Evolutionary conservation across 768 basidiomycete genomes (phyloP).

Genomic region (Suillus brevipes): DNA sequence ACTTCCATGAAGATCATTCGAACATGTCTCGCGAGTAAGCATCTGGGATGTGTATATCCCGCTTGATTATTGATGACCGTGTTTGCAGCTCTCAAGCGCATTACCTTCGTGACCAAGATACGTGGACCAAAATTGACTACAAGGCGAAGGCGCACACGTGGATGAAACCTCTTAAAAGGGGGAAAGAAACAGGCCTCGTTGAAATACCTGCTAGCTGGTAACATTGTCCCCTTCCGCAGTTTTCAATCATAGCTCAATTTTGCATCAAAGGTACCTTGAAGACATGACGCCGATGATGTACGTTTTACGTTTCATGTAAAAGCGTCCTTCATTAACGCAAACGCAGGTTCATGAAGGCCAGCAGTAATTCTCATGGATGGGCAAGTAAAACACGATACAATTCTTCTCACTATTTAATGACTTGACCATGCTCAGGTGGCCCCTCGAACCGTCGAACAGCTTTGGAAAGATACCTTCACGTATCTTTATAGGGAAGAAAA

Average conservation of each 20-base stretch:
- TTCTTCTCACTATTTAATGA: background rate
- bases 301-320: constrained; percentile 10
- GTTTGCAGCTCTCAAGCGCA: constrained; percentile 52
- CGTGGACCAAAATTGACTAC: constrained; percentile 72
- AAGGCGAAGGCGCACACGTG: constrained; percentile 51
- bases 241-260: background rate
- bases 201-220: constrained; percentile 71
- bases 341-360: constrained; percentile 62
- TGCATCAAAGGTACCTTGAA: constrained; percentile 51
- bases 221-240: background rate
- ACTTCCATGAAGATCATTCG: constrained; percentile 44
- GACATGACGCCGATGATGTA: constrained; percentile 73
- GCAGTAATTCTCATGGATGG: constrained; percentile 68
- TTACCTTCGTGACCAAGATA: constrained; percentile 63
- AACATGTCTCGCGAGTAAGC: constrained; percentile 50
- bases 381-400: constrained; percentile 28
- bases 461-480: constrained; percentile 73
- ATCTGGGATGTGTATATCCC: background rate
- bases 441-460: constrained; percentile 56
- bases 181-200: constrained; percentile 59
- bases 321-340: constrained; percentile 7
- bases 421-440: constrained; percentile 44
- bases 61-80: background rate
- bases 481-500: constrained; percentile 64
- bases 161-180: constrained; percentile 69